Base-by-base conservation (phyloP, 73 alveolate species). In the Tetrahymena elliotti region DNA sequence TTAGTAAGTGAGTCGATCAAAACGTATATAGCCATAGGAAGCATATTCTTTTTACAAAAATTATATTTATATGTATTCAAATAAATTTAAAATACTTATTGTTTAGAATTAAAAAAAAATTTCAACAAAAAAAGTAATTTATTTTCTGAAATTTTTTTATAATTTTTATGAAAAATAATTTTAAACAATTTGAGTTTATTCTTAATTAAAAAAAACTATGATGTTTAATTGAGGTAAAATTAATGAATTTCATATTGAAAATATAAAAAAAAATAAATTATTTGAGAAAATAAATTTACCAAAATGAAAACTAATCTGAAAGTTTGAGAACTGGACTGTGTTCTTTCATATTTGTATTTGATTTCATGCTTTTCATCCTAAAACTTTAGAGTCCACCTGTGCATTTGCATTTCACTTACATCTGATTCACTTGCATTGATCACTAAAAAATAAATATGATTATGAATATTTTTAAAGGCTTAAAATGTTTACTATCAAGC, bases 341-440 rank as follows among this genome's bases (percentile, higher is more conserved):
- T 24, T 68, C 88, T 68, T 68, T 68, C 88, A 24, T 68, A 68
- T 68, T 68, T 68, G 20, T 68, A 68, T 68, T 68, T 68, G 16
- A 68, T n/a, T 68, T 68, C 88, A 68, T 68, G 88, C 88, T 68
- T 68, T n/a, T 68, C 88, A 68, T 68, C 96, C 39, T 94, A 84
- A 93, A 94, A 84, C 24, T 94, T 93, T n/a, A 94, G 93, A 7
- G 93, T 88, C 41, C 93, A 52, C 0, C 83, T 93, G 36, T 88
- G 84, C 40, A 94, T 36, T 52, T 94, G 47, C 96, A 94, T 94
- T 88, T 94, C 96, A 27, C 95, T 94, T 22, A 94, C 93, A 47
- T 88, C 93, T 1, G 96, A 84, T n/a, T 94, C 96, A 5, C 96
- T 94, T 20, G 96, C 95, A 92, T 84, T 94, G 39, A 94, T 38